Evolutionary conservation across 192 early-diverging fungal genomes (phyloP).

Genomic region (Tieghemiomyces parasiticus): DNA sequence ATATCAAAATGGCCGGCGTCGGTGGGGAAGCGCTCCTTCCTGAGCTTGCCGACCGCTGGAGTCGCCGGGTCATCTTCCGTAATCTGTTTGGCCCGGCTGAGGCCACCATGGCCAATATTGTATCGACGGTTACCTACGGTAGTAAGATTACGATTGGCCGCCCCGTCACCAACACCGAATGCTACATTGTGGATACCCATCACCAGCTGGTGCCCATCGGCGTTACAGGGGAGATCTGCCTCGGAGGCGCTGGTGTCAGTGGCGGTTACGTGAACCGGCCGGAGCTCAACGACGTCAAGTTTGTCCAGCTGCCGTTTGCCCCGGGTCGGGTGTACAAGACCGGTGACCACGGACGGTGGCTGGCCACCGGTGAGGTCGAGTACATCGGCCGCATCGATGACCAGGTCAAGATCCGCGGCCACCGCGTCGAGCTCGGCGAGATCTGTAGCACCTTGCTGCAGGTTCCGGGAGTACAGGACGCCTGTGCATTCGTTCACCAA

Average conservation of each 20-base stretch:
- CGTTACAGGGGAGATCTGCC: constrained; percentile 23
- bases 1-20: neutral
- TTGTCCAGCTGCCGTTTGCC: constrained; percentile 17
- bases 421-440: constrained; percentile 29
- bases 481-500: neutral
- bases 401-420: constrained; percentile 36
- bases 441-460: constrained; percentile 13
- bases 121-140: too few species aligned
- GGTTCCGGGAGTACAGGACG: neutral
- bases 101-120: neutral
- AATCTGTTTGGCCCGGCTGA: constrained; percentile 1
- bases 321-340: neutral
- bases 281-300: constrained; percentile 19
- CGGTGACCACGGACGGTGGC: constrained; percentile 7
- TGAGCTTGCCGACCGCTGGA: neutral
- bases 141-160: constrained; percentile 12
- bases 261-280: constrained; percentile 26
- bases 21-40: neutral
- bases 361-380: constrained; percentile 13
- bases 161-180: constrained; percentile 7
- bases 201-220: constrained; percentile 19
- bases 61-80: neutral
- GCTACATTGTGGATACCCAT: constrained; percentile 16
- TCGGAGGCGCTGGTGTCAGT: constrained; percentile 24
- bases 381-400: constrained; percentile 22